These are phyloP conservation scores for Porogramme epimiltina DNA, from an alignment of 1,284 basidiomycete genomes.

Conservation along the genomic window DNA sequence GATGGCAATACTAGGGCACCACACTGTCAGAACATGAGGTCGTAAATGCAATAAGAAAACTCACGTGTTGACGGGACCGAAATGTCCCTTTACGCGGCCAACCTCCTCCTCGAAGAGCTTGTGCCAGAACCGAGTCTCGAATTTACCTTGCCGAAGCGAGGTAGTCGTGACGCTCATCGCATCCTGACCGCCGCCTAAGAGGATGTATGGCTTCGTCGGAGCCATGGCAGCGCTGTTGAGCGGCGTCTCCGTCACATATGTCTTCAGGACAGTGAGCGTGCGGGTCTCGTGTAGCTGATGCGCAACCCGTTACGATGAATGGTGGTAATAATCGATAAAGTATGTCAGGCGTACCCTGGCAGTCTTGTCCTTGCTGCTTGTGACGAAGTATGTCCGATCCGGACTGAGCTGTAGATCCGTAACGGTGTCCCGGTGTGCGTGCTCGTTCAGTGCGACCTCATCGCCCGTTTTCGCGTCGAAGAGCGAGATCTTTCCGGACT, in stretches of 20 bases:
- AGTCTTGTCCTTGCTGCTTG: constrained; percentile 95
- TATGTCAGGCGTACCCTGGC: constrained; percentile 68
- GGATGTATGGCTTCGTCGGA: constrained; percentile 83
- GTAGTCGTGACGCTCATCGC: constrained; percentile 98
- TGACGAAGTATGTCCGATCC: constrained; percentile 95
- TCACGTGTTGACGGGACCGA: constrained; percentile 97
- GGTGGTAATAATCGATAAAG: neutral
- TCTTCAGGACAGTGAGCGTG: constrained; percentile 90
- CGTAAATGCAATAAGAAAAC: constrained; percentile 31
- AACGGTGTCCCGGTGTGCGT: constrained; percentile 82
- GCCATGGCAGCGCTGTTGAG: constrained; percentile 93
- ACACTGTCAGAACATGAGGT: constrained; percentile 7
- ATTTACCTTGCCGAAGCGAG: constrained; percentile 91
- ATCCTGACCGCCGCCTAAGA: constrained; percentile 96
- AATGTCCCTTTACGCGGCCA: constrained; percentile 94
- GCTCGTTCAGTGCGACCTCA: constrained; percentile 79
- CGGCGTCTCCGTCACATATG: constrained; percentile 91
- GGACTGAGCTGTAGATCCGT: constrained; percentile 93
- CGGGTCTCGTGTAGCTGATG: constrained; percentile 87
- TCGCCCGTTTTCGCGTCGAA: constrained; percentile 91
- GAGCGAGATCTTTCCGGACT: constrained; percentile 91
- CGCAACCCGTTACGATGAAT: neutral
- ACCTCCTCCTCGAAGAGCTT: constrained; percentile 98
- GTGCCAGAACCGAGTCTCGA: constrained; percentile 99
- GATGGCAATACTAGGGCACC: constrained; percentile 73